phyloP scores from a whole-genome alignment of 2,329 filamentous ascomycete genomes.

The Sphaerulina musiva region DNA sequence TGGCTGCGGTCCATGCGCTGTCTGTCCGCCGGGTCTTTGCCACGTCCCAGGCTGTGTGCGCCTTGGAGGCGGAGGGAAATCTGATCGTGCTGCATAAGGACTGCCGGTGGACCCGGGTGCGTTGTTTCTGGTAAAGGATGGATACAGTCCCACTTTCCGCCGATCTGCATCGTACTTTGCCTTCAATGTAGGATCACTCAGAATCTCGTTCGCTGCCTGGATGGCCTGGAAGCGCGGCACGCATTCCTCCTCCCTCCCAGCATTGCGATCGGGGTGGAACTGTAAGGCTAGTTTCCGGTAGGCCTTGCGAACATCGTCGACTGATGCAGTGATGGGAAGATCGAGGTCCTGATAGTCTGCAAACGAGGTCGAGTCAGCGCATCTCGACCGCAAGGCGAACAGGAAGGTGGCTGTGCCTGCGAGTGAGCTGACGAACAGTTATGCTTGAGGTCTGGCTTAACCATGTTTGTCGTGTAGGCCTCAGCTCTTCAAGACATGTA shows the following conservation, averaged over 20 bases:
- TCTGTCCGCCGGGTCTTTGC: conserved; percentile 24
- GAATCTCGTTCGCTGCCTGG: conserved; percentile 75
- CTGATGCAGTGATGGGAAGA: conserved; percentile 58
- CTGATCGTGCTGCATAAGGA: conserved; percentile 37
- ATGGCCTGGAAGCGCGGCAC: conserved; percentile 80
- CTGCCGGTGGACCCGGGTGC: conserved; percentile 29
- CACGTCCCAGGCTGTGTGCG: conserved; percentile 38
- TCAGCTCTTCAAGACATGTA: conserved; percentile 13
- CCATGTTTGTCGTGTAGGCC: conserved; percentile 26
- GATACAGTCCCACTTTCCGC: conserved; percentile 42
- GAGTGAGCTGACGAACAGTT: conserved; percentile 17
- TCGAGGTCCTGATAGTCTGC: conserved; percentile 64
- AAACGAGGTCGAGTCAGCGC: conserved; percentile 8
- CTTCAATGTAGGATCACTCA: conserved; percentile 54
- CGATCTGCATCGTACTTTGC: conserved; percentile 58
- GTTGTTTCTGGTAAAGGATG: conserved; percentile 18
- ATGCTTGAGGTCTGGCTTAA: conserved; percentile 33
- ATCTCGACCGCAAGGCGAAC: not conserved
- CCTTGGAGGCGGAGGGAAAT: conserved; percentile 40
- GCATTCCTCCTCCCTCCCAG: conserved; percentile 70
- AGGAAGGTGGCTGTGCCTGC: not conserved
- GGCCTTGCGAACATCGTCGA: conserved; percentile 75
- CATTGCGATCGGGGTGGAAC: conserved; percentile 85
- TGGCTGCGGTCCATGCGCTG: conserved; percentile 22
- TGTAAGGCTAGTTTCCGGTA: conserved; percentile 79